phyloP scores from a whole-genome alignment of 208 protist genomes.

The Wallacemonas sp. region DNA sequence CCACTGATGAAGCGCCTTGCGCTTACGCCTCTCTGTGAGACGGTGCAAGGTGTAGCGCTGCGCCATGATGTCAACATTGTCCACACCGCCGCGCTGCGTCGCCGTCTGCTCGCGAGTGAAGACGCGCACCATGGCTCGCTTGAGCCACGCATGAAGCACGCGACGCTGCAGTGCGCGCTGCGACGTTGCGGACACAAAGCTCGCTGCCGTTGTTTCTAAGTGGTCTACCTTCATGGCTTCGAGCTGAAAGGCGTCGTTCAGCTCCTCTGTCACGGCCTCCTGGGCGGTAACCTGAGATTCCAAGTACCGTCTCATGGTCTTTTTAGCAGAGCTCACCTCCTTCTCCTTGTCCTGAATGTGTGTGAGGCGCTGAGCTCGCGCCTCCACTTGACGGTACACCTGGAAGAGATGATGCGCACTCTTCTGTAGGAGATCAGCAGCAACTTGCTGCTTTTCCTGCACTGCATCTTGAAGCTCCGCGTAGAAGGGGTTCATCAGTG shows the following conservation, averaged over 20 bases:
- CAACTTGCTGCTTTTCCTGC: constrained; percentile 46
- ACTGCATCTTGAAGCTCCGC: constrained; percentile 25
- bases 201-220: constrained; percentile 17
- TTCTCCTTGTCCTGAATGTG: constrained; percentile 35
- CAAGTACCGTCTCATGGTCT: constrained; percentile 62
- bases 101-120: background rate
- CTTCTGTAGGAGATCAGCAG: constrained; percentile 35
- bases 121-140: constrained; percentile 25
- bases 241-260: constrained; percentile 18
- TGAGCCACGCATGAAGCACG: constrained; percentile 24
- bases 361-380: constrained; percentile 21
- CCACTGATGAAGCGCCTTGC: background rate
- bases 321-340: constrained; percentile 37
- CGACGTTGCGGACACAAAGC: background rate
- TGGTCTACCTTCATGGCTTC: constrained; percentile 27
- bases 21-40: background rate
- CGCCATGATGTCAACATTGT: background rate
- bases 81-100: background rate
- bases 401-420: constrained; percentile 26
- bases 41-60: constrained; percentile 4
- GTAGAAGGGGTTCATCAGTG: constrained; percentile 13
- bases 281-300: constrained; percentile 35
- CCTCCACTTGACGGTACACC: constrained; percentile 30
- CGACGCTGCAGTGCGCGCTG: constrained; percentile 5
- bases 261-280: constrained; percentile 20